Base-by-base conservation (phyloP, 1,284 basidiomycete species). In the Pyrrhoderma noxium region DNA sequence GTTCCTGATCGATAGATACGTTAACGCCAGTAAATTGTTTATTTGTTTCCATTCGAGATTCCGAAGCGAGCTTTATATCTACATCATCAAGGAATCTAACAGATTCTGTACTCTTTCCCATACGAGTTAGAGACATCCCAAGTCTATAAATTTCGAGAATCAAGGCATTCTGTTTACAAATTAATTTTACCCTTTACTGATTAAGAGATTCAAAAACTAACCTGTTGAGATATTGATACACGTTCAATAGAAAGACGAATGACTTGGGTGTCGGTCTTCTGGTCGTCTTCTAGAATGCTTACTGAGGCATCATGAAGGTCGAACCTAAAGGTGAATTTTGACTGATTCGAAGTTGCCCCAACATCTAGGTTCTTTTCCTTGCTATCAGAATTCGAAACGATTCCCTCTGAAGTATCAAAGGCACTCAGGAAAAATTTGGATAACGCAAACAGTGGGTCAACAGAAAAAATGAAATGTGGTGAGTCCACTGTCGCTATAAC, bases 71-170 rank as follows among this genome's bases (percentile, higher is more conserved):
- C 0, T 92, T 89, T 45, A 97, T 62, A 64, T 96, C 91, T 45
- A 98, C 75, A 57, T 98, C 90, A 66, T 99, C 96, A 58, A 99
- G 73, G 70, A 99, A 93, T 37, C 92, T 82, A 41, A 95, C 86
- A 39, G 80, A 84, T 57, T 99, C 95, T 2, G 82, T 74, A 38
- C 80, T 75, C 56, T 79, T 79, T 58, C 90, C 90, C 93, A 99
- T 99, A 22, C 77, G 77, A 56, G 86, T 83, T 40, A 99, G 76
- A 14, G 93, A 97, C 93, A 99, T 97, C 39, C 95, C 96, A 8
- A 98, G 75, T 49, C 79, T 79, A 53, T 79, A 82, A 37, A 99
- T 72, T 51, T 81, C 91, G 56, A 99, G 70, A 0, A 93, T 90
- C 57, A 94, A 64, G 34, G 95, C 82, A 16, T 85, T 85, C 85